Base-by-base conservation (phyloP, 345 rosid genomes). In the Anacardium occidentale region DNA sequence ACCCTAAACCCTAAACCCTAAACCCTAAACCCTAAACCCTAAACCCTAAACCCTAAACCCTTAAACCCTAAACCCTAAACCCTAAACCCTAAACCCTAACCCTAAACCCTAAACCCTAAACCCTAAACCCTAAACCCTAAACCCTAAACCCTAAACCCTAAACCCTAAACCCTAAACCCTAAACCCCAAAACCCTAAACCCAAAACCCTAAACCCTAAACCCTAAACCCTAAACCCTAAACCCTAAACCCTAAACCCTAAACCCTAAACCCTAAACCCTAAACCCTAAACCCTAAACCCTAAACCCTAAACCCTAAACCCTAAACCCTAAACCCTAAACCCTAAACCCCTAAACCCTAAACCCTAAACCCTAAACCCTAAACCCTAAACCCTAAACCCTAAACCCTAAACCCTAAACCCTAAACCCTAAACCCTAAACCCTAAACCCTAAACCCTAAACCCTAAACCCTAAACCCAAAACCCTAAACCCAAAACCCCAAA, bases 171-270 rank as follows among this genome's bases (percentile, higher is more conserved):
- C 54, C 54, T 14, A 6, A 51, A 51, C 8, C 54, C 54, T 14
- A 6, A 51, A 51, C 7, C 54, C 14, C 54, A 6, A 51, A 51
- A 51, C 54, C 54, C 54, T 51, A 51, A 51, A 51, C 54, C 54
- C 54, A 6, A 51, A 51, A 51, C 54, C 54, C 54, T 51, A 51
- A 51, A 51, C 54, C 54, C 54, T 51, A 51, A 51, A 51, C 54
- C 54, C 54, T 51, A 51, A 51, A 51, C 9, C 54, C 54, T 51
- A 51, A 51, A 7, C 54, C 54, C 54, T 51, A 51, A 51, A 51
- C 54, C 54, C 54, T 51, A 51, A 51, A 51, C 54, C 54, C 54
- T 51, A 51, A 51, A 51, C 54, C 54, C 54, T n/a, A n/a, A 51
- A 51, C 17, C 54, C 54, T 14, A 51, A 51, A 51, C 54, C 54